Base-by-base conservation (phyloP, 1,284 basidiomycete species). In the Naganishia sp. region DNA sequence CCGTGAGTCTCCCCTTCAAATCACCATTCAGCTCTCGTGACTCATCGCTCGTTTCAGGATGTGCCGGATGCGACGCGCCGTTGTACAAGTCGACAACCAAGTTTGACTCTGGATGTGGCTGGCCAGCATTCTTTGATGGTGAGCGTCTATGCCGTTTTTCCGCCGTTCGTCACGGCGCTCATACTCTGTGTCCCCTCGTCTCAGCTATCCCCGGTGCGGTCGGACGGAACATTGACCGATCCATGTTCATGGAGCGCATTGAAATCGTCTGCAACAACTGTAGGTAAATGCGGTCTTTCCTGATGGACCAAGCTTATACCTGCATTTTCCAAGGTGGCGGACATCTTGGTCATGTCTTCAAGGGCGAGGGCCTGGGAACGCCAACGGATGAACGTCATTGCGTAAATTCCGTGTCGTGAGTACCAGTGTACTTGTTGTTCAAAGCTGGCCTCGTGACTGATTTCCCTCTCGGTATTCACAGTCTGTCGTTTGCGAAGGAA, bases 91-190 rank as follows among this genome's bases (percentile, higher is more conserved):
- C 90, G 73, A 84, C 83, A 39, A 93, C 91, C 70, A 97, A 97
- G 81, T 97, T 96, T 80, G 85, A 90, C 73, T 92, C 90, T 65
- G 92, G 92, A 11, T 97, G 93, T 74, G 94, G 93, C 39, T 97
- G 93, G 93, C 94, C 93, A n/a, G 93, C 93, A 0, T 97, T 94
- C 84, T 97, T 90, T 76, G 93, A 95, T 75, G 88, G 89, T 89
- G 65, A 60, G 78, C 72, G 10, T n/a, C 42, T 23, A n/a, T 18
- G 44, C n/a, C 16, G 2, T 33, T 4, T 23, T 52, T 55, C 33
- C 31, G n/a, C 6, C 25, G 28, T 33, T 43, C 21, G 18, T 18
- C 44, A 10, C 6, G 23, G 67, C 36, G 5, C 63, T 7, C 65
- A 54, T 31, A 45, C 68, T 89, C 36, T 25, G 0, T 23, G 5